These are phyloP conservation scores for Dothiorella sarmentorum DNA, from an alignment of 2,329 filamentous ascomycete species.

Conservation along the genomic window DNA sequence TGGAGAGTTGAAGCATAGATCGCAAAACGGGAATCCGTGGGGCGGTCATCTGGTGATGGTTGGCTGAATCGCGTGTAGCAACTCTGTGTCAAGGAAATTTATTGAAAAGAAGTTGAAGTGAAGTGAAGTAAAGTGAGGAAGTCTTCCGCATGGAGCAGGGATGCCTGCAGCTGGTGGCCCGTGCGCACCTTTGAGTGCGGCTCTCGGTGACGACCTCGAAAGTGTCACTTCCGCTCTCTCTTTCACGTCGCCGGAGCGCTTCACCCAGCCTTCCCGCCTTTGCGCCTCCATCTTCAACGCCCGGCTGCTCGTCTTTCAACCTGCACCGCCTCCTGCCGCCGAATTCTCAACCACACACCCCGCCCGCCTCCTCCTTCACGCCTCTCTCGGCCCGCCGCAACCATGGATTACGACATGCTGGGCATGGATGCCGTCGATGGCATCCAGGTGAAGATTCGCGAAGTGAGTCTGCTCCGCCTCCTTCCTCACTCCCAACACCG, in stretches of 20 bases:
- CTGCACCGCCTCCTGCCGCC: not conserved
- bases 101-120: too few relatives aligned
- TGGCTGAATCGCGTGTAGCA: too few relatives aligned
- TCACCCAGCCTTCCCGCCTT: not conserved
- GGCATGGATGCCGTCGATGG: constrained; percentile 45
- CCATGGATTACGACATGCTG: constrained; percentile 50
- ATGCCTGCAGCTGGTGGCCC: not conserved
- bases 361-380: constrained; percentile 10
- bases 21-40: too few relatives aligned
- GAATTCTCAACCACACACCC: not conserved
- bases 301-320: not conserved
- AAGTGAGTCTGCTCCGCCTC: constrained; percentile 25
- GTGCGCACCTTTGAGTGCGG: not conserved
- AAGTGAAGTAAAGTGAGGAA: too few relatives aligned
- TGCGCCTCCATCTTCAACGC: not conserved
- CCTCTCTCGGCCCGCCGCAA: constrained; percentile 20
- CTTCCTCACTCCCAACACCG: constrained; percentile 20
- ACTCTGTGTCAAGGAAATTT: too few relatives aligned
- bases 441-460: constrained; percentile 47
- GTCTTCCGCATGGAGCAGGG: too few relatives aligned
- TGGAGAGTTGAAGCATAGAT: too few relatives aligned
- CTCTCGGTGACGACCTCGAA: not conserved
- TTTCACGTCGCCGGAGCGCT: not conserved
- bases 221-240: not conserved
- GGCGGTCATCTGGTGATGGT: too few relatives aligned